phyloP scores from a whole-genome alignment of 495 filamentous ascomycete species.

The Neurospora hispaniola region DNA sequence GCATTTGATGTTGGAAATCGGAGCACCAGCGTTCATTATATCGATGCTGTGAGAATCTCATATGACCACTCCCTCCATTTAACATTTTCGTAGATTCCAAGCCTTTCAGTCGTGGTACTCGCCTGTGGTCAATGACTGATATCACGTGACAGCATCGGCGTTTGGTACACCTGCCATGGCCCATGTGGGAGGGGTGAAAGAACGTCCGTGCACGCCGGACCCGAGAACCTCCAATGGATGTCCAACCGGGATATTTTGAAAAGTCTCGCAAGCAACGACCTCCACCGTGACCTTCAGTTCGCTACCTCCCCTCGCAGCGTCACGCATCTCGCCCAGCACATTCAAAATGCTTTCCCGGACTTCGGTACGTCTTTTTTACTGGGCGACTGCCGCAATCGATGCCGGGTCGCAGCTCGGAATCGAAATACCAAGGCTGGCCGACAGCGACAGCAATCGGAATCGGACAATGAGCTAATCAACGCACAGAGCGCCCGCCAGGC shows the following conservation, averaged over 20 bases:
- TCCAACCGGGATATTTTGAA: conserved; percentile 20
- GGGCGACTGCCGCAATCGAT: neutral
- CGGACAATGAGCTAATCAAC: neutral
- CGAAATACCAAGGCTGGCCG: neutral
- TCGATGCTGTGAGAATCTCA: neutral
- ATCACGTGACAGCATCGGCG: neutral
- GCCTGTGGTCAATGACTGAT: neutral
- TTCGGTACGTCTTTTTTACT: conserved; percentile 41
- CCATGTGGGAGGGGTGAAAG: neutral
- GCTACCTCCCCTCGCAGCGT: conserved; percentile 6
- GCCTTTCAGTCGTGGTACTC: neutral
- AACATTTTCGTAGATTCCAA: neutral
- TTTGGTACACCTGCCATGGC: neutral
- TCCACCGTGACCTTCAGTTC: conserved; percentile 16
- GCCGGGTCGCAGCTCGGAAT: neutral
- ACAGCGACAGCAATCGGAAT: neutral
- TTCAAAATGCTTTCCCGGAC: conserved; percentile 56
- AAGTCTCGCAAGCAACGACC: conserved; percentile 29
- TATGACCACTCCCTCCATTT: neutral
- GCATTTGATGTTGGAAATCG: neutral
- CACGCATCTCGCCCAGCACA: conserved; percentile 11
- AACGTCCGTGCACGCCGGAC: neutral
- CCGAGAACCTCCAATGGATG: conserved; percentile 10
- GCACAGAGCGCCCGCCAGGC: conserved; percentile 60
- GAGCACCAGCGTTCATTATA: neutral